These are phyloP conservation scores for Brassica nigra DNA, from an alignment of 345 rosid species.

Conservation along the genomic window DNA sequence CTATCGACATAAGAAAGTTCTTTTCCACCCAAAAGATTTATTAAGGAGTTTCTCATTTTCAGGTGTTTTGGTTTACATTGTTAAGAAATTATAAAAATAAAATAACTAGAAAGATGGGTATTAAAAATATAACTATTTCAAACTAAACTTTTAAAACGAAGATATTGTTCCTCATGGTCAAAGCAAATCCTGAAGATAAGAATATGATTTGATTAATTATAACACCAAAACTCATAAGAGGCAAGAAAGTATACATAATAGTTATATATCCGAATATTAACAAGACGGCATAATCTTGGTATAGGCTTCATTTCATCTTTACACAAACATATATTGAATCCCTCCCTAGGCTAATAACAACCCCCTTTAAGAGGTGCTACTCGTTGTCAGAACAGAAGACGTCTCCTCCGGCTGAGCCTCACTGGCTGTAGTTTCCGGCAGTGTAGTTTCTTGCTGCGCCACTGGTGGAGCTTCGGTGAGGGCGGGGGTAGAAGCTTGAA, in stretches of 20 bases:
- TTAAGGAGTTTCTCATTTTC: not conserved
- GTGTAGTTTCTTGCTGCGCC: conserved; percentile 30
- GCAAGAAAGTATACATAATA: conserved; percentile 13
- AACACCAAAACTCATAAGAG: conserved; percentile 18
- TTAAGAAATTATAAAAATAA: not conserved
- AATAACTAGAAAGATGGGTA: not conserved
- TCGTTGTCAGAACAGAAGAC: conserved; percentile 23
- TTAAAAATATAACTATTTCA: not conserved
- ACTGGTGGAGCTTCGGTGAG: conserved; percentile 48
- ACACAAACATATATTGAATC: conserved; percentile 27
- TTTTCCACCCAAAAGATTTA: not conserved
- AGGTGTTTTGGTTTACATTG: not conserved
- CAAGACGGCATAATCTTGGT: conserved; percentile 15
- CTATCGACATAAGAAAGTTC: conserved; percentile 7
- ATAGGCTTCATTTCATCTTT: conserved; percentile 33
- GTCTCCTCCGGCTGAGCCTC: conserved; percentile 35
- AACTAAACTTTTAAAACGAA: not conserved
- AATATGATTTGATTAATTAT: not conserved
- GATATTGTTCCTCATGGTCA: not conserved
- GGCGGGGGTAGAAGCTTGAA: conserved; percentile 55
- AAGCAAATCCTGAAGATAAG: not conserved
- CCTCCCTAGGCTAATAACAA: conserved; percentile 28
- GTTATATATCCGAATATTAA: conserved; percentile 32
- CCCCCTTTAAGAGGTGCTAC: conserved; percentile 32
- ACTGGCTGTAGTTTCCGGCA: conserved; percentile 35